These are phyloP conservation scores for Umbelopsis sp. DNA, from an alignment of 192 early-diverging fungal genomes.

Conservation along the genomic window DNA sequence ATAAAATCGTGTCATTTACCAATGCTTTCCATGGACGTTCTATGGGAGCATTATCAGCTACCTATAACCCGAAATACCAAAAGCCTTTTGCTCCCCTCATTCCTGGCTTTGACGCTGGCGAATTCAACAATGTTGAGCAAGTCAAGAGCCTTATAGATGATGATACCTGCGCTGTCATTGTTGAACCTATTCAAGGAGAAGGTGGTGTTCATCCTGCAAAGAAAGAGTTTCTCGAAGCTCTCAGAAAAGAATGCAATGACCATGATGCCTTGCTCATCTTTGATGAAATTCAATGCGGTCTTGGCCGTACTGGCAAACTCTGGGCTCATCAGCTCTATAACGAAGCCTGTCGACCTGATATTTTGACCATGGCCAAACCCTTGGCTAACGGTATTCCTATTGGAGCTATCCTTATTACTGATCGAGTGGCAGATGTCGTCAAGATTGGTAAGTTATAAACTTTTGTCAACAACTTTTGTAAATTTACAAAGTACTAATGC, in stretches of 20 bases:
- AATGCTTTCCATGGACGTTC: conserved; percentile 97
- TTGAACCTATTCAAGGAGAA: conserved; percentile 97
- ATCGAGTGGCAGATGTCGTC: conserved; percentile 80
- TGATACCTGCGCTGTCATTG: conserved; percentile 87
- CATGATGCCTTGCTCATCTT: conserved; percentile 90
- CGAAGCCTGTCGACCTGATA: conserved; percentile 77
- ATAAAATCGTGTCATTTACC: conserved; percentile 81
- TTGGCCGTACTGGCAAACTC: conserved; percentile 88
- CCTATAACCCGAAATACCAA: conserved; percentile 92
- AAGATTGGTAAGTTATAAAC: conserved; percentile 55
- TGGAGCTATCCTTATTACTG: conserved; percentile 84
- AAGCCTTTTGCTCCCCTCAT: conserved; percentile 90
- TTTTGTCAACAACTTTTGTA: background rate
- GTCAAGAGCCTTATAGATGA: conserved; percentile 69
- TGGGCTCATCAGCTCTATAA: conserved; percentile 82
- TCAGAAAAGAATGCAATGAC: conserved; percentile 82
- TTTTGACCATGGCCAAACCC: conserved; percentile 96
- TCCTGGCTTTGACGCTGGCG: conserved; percentile 75
- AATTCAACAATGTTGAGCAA: conserved; percentile 74
- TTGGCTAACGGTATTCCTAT: conserved; percentile 96
- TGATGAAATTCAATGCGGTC: conserved; percentile 96
- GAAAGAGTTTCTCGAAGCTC: conserved; percentile 74
- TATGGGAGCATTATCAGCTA: conserved; percentile 95
- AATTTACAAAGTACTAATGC: background rate
- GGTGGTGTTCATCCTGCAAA: conserved; percentile 83